Conservation (phyloP, 129 eudicot species). For the Lonicera japonica region DNA sequence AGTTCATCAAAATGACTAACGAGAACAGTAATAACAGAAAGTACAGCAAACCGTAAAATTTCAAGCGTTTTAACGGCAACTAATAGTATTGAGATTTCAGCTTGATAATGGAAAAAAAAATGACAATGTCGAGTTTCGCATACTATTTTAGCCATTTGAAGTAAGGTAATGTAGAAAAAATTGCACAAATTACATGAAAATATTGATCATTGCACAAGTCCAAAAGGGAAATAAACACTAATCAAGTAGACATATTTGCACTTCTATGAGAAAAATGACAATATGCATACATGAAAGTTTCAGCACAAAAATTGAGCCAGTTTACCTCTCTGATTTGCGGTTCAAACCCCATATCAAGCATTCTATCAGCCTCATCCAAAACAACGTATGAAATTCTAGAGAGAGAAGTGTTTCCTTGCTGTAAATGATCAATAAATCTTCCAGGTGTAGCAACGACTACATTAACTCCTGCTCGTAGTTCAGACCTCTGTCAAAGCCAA, state of each 20-base stretch:
- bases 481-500: slow-evolving; percentile 58
- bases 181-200: no score
- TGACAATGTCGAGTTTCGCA: neutral
- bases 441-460: slow-evolving; percentile 91
- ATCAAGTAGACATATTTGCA: neutral
- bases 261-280: neutral
- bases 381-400: slow-evolving; percentile 71
- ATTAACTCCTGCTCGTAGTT: slow-evolving; percentile 71
- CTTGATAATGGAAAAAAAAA: neutral
- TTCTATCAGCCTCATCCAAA: slow-evolving; percentile 87
- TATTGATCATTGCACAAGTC: neutral
- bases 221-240: neutral
- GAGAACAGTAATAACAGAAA: no score
- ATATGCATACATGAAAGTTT: slow-evolving; percentile 2
- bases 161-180: neutral
- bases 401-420: slow-evolving; percentile 81
- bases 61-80: no score
- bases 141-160: neutral
- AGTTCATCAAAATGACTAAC: no score
- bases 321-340: slow-evolving; percentile 84
- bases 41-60: no score
- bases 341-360: slow-evolving; percentile 96
- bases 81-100: neutral
- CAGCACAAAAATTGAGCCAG: neutral
- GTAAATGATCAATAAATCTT: slow-evolving; percentile 87